Evolutionary conservation across 2,329 filamentous ascomycete species (phyloP).

Genomic region (Dothistroma pini): DNA sequence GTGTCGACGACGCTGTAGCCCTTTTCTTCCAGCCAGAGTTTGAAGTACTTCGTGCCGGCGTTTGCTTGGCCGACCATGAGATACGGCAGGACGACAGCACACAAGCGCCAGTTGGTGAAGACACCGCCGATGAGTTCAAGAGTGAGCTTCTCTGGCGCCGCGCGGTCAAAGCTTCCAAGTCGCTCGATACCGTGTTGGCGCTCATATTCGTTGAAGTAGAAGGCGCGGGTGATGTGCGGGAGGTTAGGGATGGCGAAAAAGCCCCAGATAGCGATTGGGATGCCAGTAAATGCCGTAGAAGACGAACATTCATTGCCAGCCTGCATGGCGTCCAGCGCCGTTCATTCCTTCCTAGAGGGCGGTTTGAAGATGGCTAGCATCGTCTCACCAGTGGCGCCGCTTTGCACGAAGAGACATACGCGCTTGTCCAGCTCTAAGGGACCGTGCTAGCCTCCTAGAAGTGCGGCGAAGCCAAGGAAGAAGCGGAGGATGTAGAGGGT

Average conservation of each 20-base stretch:
- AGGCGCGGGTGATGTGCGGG: constrained; percentile 48
- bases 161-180: constrained; percentile 9
- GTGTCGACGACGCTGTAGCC: constrained; percentile 15
- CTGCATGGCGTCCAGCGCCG: constrained; percentile 36
- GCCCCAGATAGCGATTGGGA: constrained; percentile 50
- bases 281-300: constrained; percentile 52
- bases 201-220: constrained; percentile 40
- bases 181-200: constrained; percentile 13
- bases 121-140: constrained; percentile 5
- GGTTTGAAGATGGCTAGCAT: constrained; percentile 55
- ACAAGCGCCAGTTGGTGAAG: constrained; percentile 17
- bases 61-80: constrained; percentile 11
- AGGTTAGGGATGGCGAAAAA: constrained; percentile 50
- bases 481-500: constrained; percentile 16
- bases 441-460: constrained; percentile 51
- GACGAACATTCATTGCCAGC: constrained; percentile 51
- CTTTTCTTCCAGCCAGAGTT: constrained; percentile 17
- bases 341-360: constrained; percentile 47
- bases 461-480: constrained; percentile 10
- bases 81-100: constrained; percentile 12
- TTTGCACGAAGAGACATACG: constrained; percentile 51
- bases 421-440: constrained; percentile 50
- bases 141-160: constrained; percentile 9
- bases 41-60: constrained; percentile 15
- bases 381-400: constrained; percentile 43